These are phyloP conservation scores for Cercospora berteroae DNA, from an alignment of 2,329 filamentous ascomycete species.

Conservation along the genomic window DNA sequence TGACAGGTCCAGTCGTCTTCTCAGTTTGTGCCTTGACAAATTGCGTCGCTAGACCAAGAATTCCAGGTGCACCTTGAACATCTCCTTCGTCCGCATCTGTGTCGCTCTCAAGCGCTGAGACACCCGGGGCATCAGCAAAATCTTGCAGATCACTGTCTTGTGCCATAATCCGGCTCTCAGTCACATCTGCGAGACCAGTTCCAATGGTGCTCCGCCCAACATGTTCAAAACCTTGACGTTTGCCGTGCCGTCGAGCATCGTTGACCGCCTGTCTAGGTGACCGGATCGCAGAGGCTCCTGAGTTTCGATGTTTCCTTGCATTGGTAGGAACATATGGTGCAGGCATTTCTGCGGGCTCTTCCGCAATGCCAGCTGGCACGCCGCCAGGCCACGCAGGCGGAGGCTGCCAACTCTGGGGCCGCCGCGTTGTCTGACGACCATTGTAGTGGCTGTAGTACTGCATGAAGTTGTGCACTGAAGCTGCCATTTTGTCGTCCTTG, in stretches of 20 bases:
- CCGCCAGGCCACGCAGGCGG: constrained; percentile 37
- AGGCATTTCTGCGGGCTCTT: constrained; percentile 21
- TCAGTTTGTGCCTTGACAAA: constrained; percentile 62
- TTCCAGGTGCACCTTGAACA: constrained; percentile 50
- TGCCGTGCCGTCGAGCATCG: background rate
- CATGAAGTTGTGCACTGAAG: constrained; percentile 90
- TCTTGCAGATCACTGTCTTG: constrained; percentile 60
- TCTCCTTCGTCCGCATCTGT: constrained; percentile 45
- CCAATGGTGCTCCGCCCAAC: background rate
- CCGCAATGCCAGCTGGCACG: constrained; percentile 25
- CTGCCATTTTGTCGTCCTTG: constrained; percentile 98
- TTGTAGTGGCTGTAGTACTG: constrained; percentile 68
- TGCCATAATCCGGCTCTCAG: constrained; percentile 48
- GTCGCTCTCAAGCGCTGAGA: constrained; percentile 37
- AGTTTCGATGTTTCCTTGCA: constrained; percentile 8
- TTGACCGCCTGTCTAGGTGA: constrained; percentile 16
- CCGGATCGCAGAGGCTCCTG: constrained; percentile 20
- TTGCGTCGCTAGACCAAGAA: constrained; percentile 65
- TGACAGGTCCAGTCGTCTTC: constrained; percentile 37
- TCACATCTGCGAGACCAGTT: constrained; percentile 21
- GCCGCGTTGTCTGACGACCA: constrained; percentile 32
- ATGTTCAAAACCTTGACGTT: constrained; percentile 3
- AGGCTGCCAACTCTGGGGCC: constrained; percentile 31
- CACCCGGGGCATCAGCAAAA: constrained; percentile 39
- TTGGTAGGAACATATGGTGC: background rate